Evolutionary conservation across 805 yeast genomes (phyloP), one percentile per base, ranked within the genome.

Genomic region (Tetrapisispora namnaoensis): DNA sequence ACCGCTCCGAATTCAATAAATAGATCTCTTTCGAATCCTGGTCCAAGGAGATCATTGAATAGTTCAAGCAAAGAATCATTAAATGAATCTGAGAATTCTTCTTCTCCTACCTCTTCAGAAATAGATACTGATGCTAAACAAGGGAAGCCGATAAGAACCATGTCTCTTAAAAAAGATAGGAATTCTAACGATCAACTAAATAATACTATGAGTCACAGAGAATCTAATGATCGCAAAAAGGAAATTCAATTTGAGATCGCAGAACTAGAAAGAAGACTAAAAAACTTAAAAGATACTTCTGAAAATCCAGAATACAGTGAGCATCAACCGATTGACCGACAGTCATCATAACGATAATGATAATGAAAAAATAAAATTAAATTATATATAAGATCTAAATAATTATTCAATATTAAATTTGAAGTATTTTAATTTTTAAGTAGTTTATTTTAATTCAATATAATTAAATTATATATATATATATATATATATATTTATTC

Each of bases 1-100:
- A 84, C 89, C 0, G 87, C 87, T 0, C 89, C 89, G 21, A 64
- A 68, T 21, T 52, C 59, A 27, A 49, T 60, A 10, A 58, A 53
- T 36, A 48, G 49, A 9, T 52, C 56, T 18, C 13, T 22, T n/a
- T 45, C 47, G 2, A 45, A 47, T 21, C 47, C 47, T 16, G 43
- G 47, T 16, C 47, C 37, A 9, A 44, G 28, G 27, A 41, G 32
- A 3, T 7, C 16, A 13, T 6, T 7, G 21, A 5, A 32, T 8
- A n/a, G 30, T 17, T 42, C 21, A 7, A 38, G 16, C 4, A 30
- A 7, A 5, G 24, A 17, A n/a, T 28, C 4, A 22, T 9, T 20
- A 11, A 21, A 32, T 7, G 28, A 38, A 4, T 20, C 8, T 20
- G 22, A 38, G 4, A 11, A 17, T 9, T 4, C 27, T 18, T 7